A percentile compares a stretch with the other conserved stretches of the same genome.
Conservation (phyloP, 176 grass and related monocot genomes). For the Areca catechu region DNA sequence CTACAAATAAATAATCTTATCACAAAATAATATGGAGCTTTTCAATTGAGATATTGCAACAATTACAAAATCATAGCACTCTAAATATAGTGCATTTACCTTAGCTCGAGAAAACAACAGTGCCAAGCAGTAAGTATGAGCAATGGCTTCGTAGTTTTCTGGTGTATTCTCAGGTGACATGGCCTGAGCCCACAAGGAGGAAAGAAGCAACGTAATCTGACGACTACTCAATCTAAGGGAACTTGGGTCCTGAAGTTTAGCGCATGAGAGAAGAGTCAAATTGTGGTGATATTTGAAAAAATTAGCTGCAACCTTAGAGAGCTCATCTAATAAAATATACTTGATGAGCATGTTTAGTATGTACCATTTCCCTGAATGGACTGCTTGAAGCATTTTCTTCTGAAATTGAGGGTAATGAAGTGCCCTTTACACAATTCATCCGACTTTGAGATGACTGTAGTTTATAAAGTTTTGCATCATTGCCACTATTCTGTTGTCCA, state of each 20-base stretch:
- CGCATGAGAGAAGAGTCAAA: slow-evolving; percentile 4
- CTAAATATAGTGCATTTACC: slow-evolving; percentile 29
- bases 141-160: slow-evolving; percentile 78
- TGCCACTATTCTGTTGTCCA: slow-evolving; percentile 29
- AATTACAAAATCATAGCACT: background rate
- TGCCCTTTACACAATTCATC: slow-evolving; percentile 28
- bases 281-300: background rate
- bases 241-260: slow-evolving; percentile 52
- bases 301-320: background rate
- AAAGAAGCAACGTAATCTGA: slow-evolving; percentile 77
- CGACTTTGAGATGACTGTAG: slow-evolving; percentile 49
- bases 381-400: slow-evolving; percentile 32
- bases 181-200: slow-evolving; percentile 85
- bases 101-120: slow-evolving; percentile 79
- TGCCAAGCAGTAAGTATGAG: slow-evolving; percentile 88
- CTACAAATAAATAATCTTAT: no score
- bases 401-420: slow-evolving; percentile 12
- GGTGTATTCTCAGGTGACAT: slow-evolving; percentile 65
- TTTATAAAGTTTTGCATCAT: slow-evolving; percentile 45
- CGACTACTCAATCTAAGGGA: slow-evolving; percentile 55
- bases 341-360: background rate
- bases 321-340: no score
- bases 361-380: slow-evolving; percentile 41
- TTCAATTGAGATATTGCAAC: background rate
- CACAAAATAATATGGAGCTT: background rate